Conservation (phyloP, 2,329 filamentous ascomycete species). For the Tolypocladium paradoxum region DNA sequence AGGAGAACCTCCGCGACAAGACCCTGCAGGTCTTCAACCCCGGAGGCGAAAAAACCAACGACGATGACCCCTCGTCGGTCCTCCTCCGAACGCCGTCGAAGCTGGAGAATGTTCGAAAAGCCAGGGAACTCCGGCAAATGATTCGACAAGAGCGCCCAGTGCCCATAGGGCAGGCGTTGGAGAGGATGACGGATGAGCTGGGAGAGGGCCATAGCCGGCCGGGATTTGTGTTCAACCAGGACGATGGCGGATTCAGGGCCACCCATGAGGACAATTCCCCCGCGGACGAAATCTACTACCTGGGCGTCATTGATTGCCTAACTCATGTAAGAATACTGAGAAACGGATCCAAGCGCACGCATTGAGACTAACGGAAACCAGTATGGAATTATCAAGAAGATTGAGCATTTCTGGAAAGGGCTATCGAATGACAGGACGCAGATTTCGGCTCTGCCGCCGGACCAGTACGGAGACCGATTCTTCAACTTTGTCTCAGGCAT, state of each 20-base stretch:
- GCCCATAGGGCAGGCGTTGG: constrained; percentile 75
- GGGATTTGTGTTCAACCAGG: constrained; percentile 77
- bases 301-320: constrained; percentile 95
- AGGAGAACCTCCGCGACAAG: constrained; percentile 83
- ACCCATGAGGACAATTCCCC: constrained; percentile 81
- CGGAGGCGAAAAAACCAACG: constrained; percentile 50
- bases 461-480: constrained; percentile 88
- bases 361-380: constrained; percentile 28
- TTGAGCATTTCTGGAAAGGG: constrained; percentile 96
- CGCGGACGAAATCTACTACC: constrained; percentile 91
- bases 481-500: constrained; percentile 83
- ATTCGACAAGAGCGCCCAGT: constrained; percentile 88
- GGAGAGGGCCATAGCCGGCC: constrained; percentile 60
- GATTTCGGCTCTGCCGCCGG: constrained; percentile 85
- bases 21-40: constrained; percentile 92
- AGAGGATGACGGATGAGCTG: constrained; percentile 84
- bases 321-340: constrained; percentile 64
- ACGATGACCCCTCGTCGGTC: constrained; percentile 51
- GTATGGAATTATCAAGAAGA: constrained; percentile 91
- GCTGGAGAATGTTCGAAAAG: constrained; percentile 82
- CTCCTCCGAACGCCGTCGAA: constrained; percentile 88
- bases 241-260: constrained; percentile 86
- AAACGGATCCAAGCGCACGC: constrained; percentile 2
- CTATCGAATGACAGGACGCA: constrained; percentile 71
- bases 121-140: constrained; percentile 80